A percentile compares a stretch with the other conserved stretches of the same genome.
Conservation (phyloP, 495 filamentous ascomycete genomes). For the Penicillium coffeae region DNA sequence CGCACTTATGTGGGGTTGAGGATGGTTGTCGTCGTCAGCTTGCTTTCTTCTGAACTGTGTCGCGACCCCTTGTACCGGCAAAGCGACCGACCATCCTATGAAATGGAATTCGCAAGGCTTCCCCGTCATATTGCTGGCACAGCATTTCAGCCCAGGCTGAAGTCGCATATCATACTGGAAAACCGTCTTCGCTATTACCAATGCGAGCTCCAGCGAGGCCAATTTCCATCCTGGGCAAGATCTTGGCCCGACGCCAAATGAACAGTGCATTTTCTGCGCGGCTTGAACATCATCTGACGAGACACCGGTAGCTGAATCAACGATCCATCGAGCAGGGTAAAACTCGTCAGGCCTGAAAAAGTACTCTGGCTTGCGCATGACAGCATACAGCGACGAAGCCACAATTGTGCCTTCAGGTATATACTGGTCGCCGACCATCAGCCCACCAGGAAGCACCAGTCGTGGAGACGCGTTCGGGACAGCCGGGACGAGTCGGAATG, state of each 20-base stretch:
- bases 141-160: slow-evolving; percentile 7
- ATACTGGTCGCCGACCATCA: slow-evolving; percentile 51
- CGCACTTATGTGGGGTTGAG: too few species aligned
- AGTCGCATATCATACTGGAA: slow-evolving; percentile 20
- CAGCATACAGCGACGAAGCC: slow-evolving; percentile 51
- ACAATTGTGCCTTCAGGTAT: slow-evolving; percentile 54
- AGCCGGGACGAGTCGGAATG: slow-evolving; percentile 65
- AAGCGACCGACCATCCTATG: slow-evolving; percentile 8
- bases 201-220: slow-evolving; percentile 49
- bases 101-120: slow-evolving; percentile 4
- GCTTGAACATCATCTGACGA: slow-evolving; percentile 3
- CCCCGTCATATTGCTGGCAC: slow-evolving; percentile 3
- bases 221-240: slow-evolving; percentile 58
- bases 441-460: slow-evolving; percentile 58
- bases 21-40: too few species aligned
- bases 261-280: slow-evolving; percentile 44
- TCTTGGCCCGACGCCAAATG: slow-evolving; percentile 54
- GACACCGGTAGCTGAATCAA: slow-evolving; percentile 16
- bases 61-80: too few species aligned
- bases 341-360: slow-evolving; percentile 51
- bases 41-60: too few species aligned
- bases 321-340: slow-evolving; percentile 56
- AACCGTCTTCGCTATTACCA: slow-evolving; percentile 10
- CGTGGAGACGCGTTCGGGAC: slow-evolving; percentile 59
- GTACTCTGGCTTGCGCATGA: slow-evolving; percentile 55